Conservation (phyloP, 306 rosid species). For the Cucumis hystrix region DNA sequence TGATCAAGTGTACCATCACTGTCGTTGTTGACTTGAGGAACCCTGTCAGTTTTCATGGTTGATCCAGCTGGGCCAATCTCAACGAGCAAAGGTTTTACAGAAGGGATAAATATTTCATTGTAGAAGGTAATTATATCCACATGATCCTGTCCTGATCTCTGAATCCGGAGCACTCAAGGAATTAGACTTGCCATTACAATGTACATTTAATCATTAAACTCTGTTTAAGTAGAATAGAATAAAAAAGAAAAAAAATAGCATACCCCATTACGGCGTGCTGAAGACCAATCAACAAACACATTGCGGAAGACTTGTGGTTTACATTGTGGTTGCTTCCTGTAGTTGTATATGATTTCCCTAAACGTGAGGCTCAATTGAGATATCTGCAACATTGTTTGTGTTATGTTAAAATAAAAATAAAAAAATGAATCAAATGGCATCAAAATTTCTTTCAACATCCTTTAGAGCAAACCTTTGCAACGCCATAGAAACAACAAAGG, state of each 20-base stretch:
- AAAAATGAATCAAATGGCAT: not conserved
- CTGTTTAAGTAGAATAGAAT: not conserved
- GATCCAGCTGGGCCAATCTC: constrained; percentile 78
- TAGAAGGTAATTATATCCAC: constrained; percentile 85
- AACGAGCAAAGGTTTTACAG: constrained; percentile 75
- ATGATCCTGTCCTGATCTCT: constrained; percentile 73
- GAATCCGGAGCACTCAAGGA: constrained; percentile 25
- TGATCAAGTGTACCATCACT: constrained; percentile 44
- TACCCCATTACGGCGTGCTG: constrained; percentile 67
- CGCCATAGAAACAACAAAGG: constrained; percentile 91
- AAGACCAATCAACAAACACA: constrained; percentile 78
- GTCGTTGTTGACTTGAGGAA: constrained; percentile 50
- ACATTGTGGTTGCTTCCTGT: constrained; percentile 91
- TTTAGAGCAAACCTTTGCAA: constrained; percentile 57
- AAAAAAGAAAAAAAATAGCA: not conserved
- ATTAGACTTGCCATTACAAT: constrained; percentile 13
- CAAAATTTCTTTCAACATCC: constrained; percentile 7
- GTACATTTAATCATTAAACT: not conserved
- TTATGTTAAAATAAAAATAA: constrained; percentile 12
- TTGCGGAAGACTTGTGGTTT: constrained; percentile 86
- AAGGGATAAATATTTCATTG: constrained; percentile 76
- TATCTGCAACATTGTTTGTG: constrained; percentile 48
- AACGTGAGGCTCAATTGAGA: constrained; percentile 80
- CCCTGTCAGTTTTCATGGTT: constrained; percentile 30
- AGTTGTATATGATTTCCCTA: constrained; percentile 75